These are phyloP conservation scores for Infundibulicybe gibba DNA, from an alignment of 768 basidiomycete genomes.

Conservation along the genomic window DNA sequence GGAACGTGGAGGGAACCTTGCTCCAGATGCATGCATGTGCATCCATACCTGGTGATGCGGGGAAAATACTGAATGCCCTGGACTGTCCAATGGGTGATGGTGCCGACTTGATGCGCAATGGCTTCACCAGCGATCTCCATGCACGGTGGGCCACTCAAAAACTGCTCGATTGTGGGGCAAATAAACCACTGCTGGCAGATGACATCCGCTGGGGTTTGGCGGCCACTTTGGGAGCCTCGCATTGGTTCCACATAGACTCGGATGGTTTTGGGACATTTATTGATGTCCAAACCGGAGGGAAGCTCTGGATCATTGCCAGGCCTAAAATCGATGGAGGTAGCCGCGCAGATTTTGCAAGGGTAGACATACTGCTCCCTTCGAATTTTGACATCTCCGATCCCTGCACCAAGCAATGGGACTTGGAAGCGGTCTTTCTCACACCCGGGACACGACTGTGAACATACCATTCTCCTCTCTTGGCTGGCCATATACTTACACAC, in stretches of 20 bases:
- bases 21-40: neutral
- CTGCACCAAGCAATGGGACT: neutral
- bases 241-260: constrained; percentile 12
- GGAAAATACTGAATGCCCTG: constrained; percentile 1
- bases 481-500: neutral
- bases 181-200: neutral
- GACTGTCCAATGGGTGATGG: neutral
- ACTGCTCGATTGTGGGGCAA: neutral
- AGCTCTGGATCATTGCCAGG: constrained; percentile 12
- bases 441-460: constrained; percentile 5
- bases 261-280: constrained; percentile 12
- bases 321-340: neutral
- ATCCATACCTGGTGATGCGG: neutral
- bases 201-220: constrained; percentile 15
- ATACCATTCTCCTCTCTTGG: neutral
- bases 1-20: neutral
- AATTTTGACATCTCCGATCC: neutral
- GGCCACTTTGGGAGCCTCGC: constrained; percentile 5
- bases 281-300: neutral
- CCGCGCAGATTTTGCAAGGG: neutral
- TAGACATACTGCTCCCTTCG: no score
- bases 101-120: neutral
- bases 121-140: neutral
- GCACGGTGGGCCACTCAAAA: neutral
- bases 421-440: constrained; percentile 4